These are phyloP conservation scores for Musa itinerans DNA, from an alignment of 176 grass and related monocot genomes.

Conservation along the genomic window DNA sequence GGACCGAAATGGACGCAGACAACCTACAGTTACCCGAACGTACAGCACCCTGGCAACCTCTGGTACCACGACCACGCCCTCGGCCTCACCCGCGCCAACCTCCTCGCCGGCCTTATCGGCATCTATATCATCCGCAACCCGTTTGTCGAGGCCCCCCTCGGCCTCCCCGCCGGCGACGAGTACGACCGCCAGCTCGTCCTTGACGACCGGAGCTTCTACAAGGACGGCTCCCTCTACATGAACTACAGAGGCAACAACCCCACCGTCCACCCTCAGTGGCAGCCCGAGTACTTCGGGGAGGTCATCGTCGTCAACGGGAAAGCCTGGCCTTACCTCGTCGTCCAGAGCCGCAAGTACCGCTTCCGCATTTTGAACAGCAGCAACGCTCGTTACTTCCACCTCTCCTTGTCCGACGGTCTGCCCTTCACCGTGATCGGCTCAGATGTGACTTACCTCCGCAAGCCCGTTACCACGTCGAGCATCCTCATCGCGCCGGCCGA, in stretches of 20 bases:
- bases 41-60: constrained; percentile 40
- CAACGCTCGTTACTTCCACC: constrained; percentile 66
- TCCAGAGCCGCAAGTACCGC: constrained; percentile 37
- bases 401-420: constrained; percentile 33
- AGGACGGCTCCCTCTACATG: constrained; percentile 49
- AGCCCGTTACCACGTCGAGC: constrained; percentile 7
- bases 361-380: constrained; percentile 60
- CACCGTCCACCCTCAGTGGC: constrained; percentile 41
- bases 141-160: constrained; percentile 21
- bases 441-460: constrained; percentile 42
- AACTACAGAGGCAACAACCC: constrained; percentile 40
- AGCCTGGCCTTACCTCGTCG: constrained; percentile 57
- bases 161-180: constrained; percentile 37
- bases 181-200: constrained; percentile 47
- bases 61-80: constrained; percentile 78
- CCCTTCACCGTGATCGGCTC: constrained; percentile 58
- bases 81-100: constrained; percentile 60
- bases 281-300: constrained; percentile 62
- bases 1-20: constrained; percentile 29
- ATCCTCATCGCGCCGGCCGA: constrained; percentile 43
- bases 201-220: constrained; percentile 59
- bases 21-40: constrained; percentile 55
- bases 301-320: constrained; percentile 62
- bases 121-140: constrained; percentile 41
- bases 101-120: constrained; percentile 66